A percentile compares a stretch with the other conserved stretches of the same genome.
phyloP scores from a whole-genome alignment of 805 yeast species.

The Barnettozyma sp. region DNA sequence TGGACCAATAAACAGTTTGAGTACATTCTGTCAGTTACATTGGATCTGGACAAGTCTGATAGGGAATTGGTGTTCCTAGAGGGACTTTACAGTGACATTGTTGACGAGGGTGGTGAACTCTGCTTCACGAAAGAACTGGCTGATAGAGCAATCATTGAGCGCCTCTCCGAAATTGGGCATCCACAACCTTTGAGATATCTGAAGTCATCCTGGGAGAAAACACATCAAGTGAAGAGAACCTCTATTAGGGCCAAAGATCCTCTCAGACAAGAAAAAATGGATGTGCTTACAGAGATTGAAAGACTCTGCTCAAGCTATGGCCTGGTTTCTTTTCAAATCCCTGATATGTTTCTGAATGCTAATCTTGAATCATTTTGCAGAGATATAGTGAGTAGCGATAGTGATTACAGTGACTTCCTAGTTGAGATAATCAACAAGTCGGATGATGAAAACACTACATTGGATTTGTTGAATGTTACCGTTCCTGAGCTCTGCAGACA shows the following conservation, averaged over 20 bases:
- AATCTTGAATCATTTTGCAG: constrained; percentile 24
- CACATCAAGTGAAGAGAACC: constrained; percentile 37
- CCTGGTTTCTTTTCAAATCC: constrained; percentile 58
- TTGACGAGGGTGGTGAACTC: constrained; percentile 18
- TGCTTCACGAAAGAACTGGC: constrained; percentile 21
- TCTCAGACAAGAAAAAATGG: constrained; percentile 30
- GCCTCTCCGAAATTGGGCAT: constrained; percentile 48
- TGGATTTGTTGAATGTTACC: constrained; percentile 52
- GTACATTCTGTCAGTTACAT: constrained; percentile 17
- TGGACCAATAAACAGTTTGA: constrained; percentile 13
- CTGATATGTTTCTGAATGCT: constrained; percentile 38
- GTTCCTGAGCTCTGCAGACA: constrained; percentile 33
- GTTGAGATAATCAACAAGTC: constrained; percentile 51
- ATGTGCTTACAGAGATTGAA: constrained; percentile 41
- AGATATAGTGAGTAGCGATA: constrained; percentile 26
- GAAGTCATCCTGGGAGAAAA: constrained; percentile 36
- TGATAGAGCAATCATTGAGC: constrained; percentile 49
- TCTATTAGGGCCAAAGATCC: constrained; percentile 36
- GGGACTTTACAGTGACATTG: constrained; percentile 19
- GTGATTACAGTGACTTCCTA: constrained; percentile 39
- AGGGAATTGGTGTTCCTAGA: constrained; percentile 16
- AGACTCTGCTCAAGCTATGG: constrained; percentile 55
- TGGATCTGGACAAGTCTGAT: constrained; percentile 14
- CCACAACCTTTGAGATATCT: constrained; percentile 42
- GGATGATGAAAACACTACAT: constrained; percentile 55